Conservation (phyloP, 352 stramenopile species). For the Pythium brachiatum region DNA sequence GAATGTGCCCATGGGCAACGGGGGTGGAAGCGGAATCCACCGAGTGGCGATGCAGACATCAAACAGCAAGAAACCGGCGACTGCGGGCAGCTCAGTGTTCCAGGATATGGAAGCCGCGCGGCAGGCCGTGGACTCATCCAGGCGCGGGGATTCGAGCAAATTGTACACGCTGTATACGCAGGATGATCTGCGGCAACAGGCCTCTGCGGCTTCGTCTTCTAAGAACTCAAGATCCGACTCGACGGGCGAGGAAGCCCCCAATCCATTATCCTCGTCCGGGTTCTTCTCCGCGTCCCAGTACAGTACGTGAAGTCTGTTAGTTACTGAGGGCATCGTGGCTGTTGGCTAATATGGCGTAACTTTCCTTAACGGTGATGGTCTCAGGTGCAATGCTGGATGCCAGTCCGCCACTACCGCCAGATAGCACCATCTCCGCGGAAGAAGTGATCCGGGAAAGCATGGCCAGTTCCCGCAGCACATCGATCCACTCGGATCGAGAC, state of each 20-base stretch:
- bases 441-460: slow-evolving; percentile 86
- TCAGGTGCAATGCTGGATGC: slow-evolving; percentile 50
- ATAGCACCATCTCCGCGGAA: slow-evolving; percentile 83
- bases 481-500: slow-evolving; percentile 69
- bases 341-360: not conserved
- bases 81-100: not conserved
- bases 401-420: slow-evolving; percentile 65
- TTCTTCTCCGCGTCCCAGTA: slow-evolving; percentile 27
- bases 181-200: slow-evolving; percentile 20
- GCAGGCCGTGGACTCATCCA: slow-evolving; percentile 1
- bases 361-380: slow-evolving; percentile 1
- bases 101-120: slow-evolving; percentile 12
- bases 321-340: not conserved
- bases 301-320: slow-evolving; percentile 17
- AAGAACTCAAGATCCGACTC: not conserved
- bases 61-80: not conserved
- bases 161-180: slow-evolving; percentile 24
- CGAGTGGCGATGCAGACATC: no score
- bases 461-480: slow-evolving; percentile 71
- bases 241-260: slow-evolving; percentile 1
- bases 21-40: not conserved
- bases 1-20: not conserved
- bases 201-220: not conserved
- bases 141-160: slow-evolving; percentile 6
- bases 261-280: slow-evolving; percentile 21